Evolutionary conservation across 495 filamentous ascomycete genomes (phyloP).

Genomic region (Clavariopsis aquatica): DNA sequence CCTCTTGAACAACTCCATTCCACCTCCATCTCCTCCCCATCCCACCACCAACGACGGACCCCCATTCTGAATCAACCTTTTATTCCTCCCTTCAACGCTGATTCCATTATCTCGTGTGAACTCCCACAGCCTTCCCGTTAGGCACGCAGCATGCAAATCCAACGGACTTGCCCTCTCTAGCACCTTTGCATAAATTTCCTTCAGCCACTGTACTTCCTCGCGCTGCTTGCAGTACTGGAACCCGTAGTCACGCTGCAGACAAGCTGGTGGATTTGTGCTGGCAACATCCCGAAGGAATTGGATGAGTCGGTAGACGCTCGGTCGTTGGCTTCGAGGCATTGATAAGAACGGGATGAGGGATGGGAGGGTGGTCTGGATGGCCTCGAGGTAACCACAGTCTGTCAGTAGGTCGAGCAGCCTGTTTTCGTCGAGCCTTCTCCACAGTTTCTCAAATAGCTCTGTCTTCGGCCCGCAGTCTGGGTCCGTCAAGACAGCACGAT

Average conservation of each 20-base stretch:
- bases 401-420: too few species aligned
- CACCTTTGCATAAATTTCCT: conserved; percentile 9
- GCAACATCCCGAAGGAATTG: conserved; percentile 12
- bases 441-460: conserved; percentile 1
- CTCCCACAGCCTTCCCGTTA: not conserved
- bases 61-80: not conserved
- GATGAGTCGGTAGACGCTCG: conserved; percentile 10
- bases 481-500: not conserved
- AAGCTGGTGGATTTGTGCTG: not conserved
- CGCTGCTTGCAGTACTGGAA: conserved; percentile 14
- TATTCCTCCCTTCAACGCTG: not conserved
- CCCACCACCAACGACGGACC: not conserved
- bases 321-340: not conserved
- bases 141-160: conserved; percentile 8
- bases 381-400: too few species aligned
- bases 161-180: not conserved
- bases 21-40: not conserved
- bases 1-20: too few species aligned
- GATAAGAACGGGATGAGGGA: too few species aligned
- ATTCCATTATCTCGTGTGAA: not conserved
- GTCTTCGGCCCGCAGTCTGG: not conserved
- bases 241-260: conserved; percentile 15
- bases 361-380: too few species aligned
- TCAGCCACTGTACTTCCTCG: conserved; percentile 11
- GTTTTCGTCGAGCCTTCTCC: too few species aligned